A percentile compares a stretch with the other conserved stretches of the same genome.
Evolutionary conservation across 805 yeast genomes (phyloP).

Genomic region (Schwanniomyces vanrijiae): DNA sequence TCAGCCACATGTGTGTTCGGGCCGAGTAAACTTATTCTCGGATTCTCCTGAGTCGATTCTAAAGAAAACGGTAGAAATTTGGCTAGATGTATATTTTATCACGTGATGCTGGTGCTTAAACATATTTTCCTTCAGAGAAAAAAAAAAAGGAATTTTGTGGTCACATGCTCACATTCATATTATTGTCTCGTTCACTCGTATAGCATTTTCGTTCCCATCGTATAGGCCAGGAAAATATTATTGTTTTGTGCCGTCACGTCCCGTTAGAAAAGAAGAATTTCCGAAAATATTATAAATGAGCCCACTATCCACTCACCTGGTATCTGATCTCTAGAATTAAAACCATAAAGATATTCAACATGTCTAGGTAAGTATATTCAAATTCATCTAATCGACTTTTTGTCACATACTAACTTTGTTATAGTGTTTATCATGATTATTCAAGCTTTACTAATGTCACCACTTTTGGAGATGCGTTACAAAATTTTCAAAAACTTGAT

Average conservation of each 20-base stretch:
- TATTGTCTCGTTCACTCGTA: neutral
- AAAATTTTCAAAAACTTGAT: constrained; percentile 25
- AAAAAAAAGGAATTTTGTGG: neutral
- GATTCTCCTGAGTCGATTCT: no score
- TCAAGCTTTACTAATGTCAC: constrained; percentile 31
- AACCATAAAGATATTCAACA: neutral
- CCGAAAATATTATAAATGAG: neutral
- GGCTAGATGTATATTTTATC: no score
- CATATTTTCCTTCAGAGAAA: no score
- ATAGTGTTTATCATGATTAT: constrained; percentile 32
- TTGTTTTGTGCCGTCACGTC: neutral
- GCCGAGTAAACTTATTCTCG: neutral
- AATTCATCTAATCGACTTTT: neutral
- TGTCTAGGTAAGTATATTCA: constrained; percentile 1
- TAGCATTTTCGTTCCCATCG: neutral
- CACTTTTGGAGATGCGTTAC: constrained; percentile 25
- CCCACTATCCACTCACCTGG: neutral
- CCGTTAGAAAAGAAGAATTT: neutral
- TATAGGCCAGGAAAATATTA: neutral
- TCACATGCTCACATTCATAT: neutral
- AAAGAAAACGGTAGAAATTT: no score
- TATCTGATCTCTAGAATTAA: neutral
- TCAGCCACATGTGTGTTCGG: neutral
- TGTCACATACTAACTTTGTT: constrained; percentile 2
- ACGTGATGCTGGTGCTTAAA: neutral